Evolutionary conservation across 306 rosid genomes (phyloP).

Genomic region (Cicer cuneatum): DNA sequence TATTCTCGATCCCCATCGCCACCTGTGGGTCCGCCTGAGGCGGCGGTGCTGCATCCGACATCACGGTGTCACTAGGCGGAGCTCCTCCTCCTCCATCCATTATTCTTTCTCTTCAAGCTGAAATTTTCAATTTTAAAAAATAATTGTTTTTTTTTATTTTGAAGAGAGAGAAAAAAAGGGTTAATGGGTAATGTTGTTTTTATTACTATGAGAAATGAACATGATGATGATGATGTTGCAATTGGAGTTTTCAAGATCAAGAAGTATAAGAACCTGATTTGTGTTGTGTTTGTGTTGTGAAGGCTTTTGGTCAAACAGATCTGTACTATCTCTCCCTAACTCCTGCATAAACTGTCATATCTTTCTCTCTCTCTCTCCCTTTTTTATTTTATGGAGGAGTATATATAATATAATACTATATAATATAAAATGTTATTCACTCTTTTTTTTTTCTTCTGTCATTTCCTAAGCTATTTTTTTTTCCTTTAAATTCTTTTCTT

Average conservation of each 20-base stretch:
- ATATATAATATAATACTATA: too few species aligned
- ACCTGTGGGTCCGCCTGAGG: constrained; percentile 46
- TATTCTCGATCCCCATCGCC: constrained; percentile 66
- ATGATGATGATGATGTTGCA: constrained; percentile 16
- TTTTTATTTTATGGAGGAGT: neutral
- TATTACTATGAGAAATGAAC: neutral
- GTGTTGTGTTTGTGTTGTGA: constrained; percentile 28
- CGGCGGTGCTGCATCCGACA: constrained; percentile 72
- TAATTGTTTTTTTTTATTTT: neutral
- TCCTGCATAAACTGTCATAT: constrained; percentile 38
- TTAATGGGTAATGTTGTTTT: constrained; percentile 3
- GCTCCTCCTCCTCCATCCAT: constrained; percentile 64
- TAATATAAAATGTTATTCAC: too few species aligned
- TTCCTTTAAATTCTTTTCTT: neutral
- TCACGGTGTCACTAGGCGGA: constrained; percentile 70
- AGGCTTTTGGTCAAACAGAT: constrained; percentile 51
- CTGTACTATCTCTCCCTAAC: constrained; percentile 43
- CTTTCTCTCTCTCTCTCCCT: constrained; percentile 7
- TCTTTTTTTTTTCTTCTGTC: neutral
- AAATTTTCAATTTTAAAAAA: constrained; percentile 19
- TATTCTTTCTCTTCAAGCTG: constrained; percentile 14
- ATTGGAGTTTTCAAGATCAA: constrained; percentile 29
- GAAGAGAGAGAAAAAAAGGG: constrained; percentile 4
- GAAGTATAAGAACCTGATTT: constrained; percentile 47
- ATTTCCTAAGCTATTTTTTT: neutral